These are phyloP conservation scores for Plectosphaerella cucumerina DNA, from an alignment of 2,329 filamentous ascomycete genomes.

Conservation along the genomic window DNA sequence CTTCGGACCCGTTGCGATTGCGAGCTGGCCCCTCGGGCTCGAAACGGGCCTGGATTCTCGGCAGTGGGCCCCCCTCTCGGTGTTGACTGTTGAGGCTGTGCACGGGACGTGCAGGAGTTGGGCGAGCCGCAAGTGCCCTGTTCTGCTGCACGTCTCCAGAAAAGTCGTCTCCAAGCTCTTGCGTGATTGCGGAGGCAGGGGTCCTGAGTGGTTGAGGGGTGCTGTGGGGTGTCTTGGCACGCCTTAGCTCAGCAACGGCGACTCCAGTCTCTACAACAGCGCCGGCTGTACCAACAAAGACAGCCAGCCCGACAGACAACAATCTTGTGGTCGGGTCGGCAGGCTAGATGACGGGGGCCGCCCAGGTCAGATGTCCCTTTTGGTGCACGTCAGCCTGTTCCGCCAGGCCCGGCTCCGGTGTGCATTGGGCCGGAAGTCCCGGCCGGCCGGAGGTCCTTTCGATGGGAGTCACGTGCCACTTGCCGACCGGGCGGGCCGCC, in stretches of 20 bases:
- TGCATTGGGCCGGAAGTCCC: too few species aligned
- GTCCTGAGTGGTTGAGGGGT: not conserved
- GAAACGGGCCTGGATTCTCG: slow-evolving; percentile 2
- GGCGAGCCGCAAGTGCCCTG: not conserved
- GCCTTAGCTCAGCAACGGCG: not conserved
- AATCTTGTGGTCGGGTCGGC: too few species aligned
- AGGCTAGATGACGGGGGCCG: too few species aligned
- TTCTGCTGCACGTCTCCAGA: slow-evolving; percentile 1
- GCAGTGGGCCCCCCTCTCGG: slow-evolving; percentile 1
- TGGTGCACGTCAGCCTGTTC: too few species aligned
- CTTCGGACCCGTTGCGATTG: not conserved
- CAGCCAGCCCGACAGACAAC: too few species aligned
- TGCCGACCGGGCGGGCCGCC: too few species aligned
- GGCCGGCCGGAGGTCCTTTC: too few species aligned
- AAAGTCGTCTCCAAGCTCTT: slow-evolving; percentile 3
- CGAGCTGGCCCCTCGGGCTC: not conserved
- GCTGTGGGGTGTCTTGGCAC: not conserved
- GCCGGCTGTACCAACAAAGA: too few species aligned
- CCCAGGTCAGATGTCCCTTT: too few species aligned
- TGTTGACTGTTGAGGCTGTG: slow-evolving; percentile 3
- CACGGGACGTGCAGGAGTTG: not conserved
- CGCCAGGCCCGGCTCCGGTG: too few species aligned
- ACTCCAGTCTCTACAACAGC: not conserved
- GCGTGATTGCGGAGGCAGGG: slow-evolving; percentile 5
- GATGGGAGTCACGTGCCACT: too few species aligned